Evolutionary conservation across 768 basidiomycete species (phyloP).

Genomic region (Pilatotrama ljubarskyi): DNA sequence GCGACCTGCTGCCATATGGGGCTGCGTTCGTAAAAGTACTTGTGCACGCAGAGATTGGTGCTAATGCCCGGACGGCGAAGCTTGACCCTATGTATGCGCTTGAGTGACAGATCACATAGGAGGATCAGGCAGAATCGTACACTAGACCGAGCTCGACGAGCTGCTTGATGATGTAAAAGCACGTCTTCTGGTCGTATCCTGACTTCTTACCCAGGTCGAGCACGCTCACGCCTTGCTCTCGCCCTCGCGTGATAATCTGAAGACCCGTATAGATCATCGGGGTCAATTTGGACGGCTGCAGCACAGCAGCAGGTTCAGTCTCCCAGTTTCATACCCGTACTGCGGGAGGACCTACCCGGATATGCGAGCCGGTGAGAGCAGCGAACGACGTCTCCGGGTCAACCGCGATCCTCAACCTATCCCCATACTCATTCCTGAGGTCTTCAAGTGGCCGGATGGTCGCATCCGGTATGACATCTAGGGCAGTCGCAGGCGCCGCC

Average conservation of each 20-base stretch:
- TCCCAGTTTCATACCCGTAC: constrained; percentile 2
- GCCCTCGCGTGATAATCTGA: constrained; percentile 80
- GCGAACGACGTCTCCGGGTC: constrained; percentile 73
- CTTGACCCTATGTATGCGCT: constrained; percentile 49
- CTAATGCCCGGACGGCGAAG: constrained; percentile 77
- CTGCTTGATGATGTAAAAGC: constrained; percentile 82
- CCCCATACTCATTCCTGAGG: constrained; percentile 57
- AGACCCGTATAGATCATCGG: constrained; percentile 84
- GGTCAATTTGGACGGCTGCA: constrained; percentile 74
- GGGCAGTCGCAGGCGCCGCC: constrained; percentile 38
- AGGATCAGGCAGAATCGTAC: constrained; percentile 41
- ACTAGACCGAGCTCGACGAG: constrained; percentile 72
- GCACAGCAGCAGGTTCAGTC: not conserved
- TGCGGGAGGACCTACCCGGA: constrained; percentile 52
- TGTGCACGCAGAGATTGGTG: constrained; percentile 78
- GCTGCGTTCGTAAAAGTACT: constrained; percentile 77
- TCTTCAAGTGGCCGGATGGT: constrained; percentile 55
- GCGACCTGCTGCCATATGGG: constrained; percentile 76
- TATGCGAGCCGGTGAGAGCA: constrained; percentile 84
- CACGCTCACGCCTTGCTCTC: constrained; percentile 76
- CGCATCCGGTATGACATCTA: constrained; percentile 58
- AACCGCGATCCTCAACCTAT: constrained; percentile 68
- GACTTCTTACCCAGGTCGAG: constrained; percentile 76
- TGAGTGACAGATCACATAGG: not conserved
- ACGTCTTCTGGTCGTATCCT: constrained; percentile 86